Percentiles rank a stretch among this genome's conserved stretches.
phyloP scores from a whole-genome alignment of 305 asterid species.

The Rubia tinctorum region DNA sequence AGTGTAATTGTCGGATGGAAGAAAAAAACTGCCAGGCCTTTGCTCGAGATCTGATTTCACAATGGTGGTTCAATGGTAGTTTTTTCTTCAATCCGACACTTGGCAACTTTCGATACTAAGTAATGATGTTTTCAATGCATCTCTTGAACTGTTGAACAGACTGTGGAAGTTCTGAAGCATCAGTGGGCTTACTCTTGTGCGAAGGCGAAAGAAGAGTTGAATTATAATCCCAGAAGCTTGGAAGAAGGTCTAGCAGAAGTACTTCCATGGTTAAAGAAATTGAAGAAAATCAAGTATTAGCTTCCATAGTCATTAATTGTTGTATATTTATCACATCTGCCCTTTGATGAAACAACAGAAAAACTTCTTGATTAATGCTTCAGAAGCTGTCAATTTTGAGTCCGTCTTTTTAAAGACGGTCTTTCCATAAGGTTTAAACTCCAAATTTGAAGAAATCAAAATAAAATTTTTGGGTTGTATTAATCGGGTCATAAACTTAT shows the following conservation, averaged over 20 bases:
- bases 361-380: background rate
- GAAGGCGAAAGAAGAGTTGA: slow-evolving; percentile 81
- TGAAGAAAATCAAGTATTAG: slow-evolving; percentile 61
- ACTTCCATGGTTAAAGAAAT: slow-evolving; percentile 80
- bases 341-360: background rate
- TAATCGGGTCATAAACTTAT: too few relatives aligned
- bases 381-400: background rate
- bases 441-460: too few relatives aligned
- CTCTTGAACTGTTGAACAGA: slow-evolving; percentile 37
- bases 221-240: slow-evolving; percentile 73
- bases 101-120: background rate
- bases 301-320: background rate
- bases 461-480: too few relatives aligned
- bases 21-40: too few relatives aligned
- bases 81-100: too few relatives aligned
- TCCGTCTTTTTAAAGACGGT: too few relatives aligned
- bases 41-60: too few relatives aligned
- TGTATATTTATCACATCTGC: background rate
- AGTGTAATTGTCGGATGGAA: too few relatives aligned
- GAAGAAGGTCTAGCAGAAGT: slow-evolving; percentile 73
- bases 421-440: too few relatives aligned
- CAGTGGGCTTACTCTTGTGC: slow-evolving; percentile 91
- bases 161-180: slow-evolving; percentile 58
- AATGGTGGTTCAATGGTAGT: too few relatives aligned
- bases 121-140: slow-evolving; percentile 11